Conservation (phyloP, 2,329 filamentous ascomycete genomes). For the Immersiporthe knoxdaviesiana region DNA sequence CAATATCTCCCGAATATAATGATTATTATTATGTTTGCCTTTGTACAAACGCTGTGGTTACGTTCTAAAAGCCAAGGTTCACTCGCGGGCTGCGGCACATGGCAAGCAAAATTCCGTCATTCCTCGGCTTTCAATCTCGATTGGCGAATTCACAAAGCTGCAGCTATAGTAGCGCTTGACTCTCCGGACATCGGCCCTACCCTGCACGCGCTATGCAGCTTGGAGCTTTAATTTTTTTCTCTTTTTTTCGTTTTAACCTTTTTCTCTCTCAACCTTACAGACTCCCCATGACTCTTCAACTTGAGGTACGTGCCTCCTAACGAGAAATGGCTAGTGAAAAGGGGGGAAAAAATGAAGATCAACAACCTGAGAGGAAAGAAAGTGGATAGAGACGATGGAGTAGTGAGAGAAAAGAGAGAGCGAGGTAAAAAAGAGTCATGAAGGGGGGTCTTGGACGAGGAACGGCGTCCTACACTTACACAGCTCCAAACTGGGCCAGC, state of each 20-base stretch:
- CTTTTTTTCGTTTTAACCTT: too few species aligned
- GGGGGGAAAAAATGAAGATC: conserved; percentile 3
- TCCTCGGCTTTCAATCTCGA: conserved; percentile 21
- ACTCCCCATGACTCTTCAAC: neutral
- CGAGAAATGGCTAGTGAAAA: neutral
- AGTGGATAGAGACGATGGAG: neutral
- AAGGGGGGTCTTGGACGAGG: neutral
- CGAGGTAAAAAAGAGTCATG: conserved; percentile 12
- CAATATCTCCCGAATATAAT: neutral
- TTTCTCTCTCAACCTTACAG: neutral
- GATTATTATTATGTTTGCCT: neutral
- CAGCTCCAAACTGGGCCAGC: neutral
- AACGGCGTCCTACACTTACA: neutral
- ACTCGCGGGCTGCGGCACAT: neutral
- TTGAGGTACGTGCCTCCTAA: neutral
- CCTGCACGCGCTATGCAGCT: conserved; percentile 6
- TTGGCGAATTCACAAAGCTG: conserved; percentile 20
- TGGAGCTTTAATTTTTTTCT: neutral
- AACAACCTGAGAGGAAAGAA: neutral
- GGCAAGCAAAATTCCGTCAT: conserved; percentile 12
- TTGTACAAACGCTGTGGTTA: too few species aligned
- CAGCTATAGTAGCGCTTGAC: neutral
- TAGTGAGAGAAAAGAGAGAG: too few species aligned
- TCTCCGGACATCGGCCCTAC: conserved; percentile 5
- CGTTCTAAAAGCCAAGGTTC: neutral